phyloP scores from a whole-genome alignment of 1,284 basidiomycete species.

The Volvariella volvacea region DNA sequence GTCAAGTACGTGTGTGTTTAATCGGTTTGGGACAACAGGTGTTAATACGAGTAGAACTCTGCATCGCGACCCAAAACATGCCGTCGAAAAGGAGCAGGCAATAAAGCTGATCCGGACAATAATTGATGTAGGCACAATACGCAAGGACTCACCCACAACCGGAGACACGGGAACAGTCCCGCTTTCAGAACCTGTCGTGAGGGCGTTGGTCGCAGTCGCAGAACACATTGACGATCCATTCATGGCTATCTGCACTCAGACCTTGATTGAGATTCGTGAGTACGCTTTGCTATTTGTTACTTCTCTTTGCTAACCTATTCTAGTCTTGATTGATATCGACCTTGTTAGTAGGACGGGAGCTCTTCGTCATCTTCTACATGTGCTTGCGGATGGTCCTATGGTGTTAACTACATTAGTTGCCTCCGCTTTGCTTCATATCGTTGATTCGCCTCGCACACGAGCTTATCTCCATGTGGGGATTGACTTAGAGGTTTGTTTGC shows the following conservation, averaged over 20 bases:
- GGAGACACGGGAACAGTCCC: constrained; percentile 44
- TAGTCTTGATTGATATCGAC: constrained; percentile 68
- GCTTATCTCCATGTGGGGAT: constrained; percentile 75
- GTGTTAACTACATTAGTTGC: constrained; percentile 86
- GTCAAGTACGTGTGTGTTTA: constrained; percentile 52
- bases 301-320: constrained; percentile 8
- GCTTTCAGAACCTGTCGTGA: constrained; percentile 73
- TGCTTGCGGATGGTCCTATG: constrained; percentile 80
- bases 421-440: constrained; percentile 76
- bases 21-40: constrained; percentile 4
- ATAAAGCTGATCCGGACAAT: constrained; percentile 87
- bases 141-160: constrained; percentile 36
- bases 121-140: constrained; percentile 64
- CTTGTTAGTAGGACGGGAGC: constrained; percentile 80
- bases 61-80: constrained; percentile 77
- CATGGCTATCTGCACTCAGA: constrained; percentile 79
- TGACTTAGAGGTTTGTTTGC: constrained; percentile 78
- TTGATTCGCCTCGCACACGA: constrained; percentile 83
- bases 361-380: constrained; percentile 82
- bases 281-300: constrained; percentile 7
- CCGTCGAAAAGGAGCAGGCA: constrained; percentile 90
- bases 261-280: constrained; percentile 85
- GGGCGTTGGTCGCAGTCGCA: constrained; percentile 87
- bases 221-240: constrained; percentile 93
- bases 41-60: constrained; percentile 52